Conservation (phyloP, 768 basidiomycete genomes). For the Trichaptum fuscoviolaceum region DNA sequence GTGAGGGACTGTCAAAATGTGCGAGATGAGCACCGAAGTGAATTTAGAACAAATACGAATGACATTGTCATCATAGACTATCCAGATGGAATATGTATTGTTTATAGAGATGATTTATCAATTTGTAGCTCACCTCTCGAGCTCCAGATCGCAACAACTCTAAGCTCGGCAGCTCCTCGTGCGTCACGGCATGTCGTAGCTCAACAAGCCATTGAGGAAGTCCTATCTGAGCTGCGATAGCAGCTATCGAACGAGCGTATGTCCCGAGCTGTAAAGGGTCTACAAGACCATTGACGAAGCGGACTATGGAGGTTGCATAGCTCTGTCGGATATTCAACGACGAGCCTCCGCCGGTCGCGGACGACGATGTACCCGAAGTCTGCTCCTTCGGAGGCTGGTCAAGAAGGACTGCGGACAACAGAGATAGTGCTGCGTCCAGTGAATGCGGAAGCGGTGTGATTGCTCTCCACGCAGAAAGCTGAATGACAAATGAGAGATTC, state of each 20-base stretch:
- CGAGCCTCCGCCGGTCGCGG: constrained; percentile 18
- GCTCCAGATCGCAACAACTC: constrained; percentile 73
- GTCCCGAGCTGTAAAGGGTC: constrained; percentile 88
- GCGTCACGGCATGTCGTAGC: constrained; percentile 90
- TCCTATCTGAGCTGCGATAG: constrained; percentile 81
- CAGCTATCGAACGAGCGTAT: constrained; percentile 87
- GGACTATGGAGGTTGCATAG: constrained; percentile 76
- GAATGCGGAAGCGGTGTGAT: constrained; percentile 75
- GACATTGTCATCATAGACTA: not conserved
- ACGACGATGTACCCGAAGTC: constrained; percentile 12
- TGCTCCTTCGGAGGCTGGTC: constrained; percentile 33
- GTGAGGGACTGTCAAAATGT: constrained; percentile 52
- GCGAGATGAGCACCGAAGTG: constrained; percentile 9
- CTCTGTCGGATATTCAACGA: constrained; percentile 58
- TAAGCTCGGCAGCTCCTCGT: constrained; percentile 88
- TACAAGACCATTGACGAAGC: constrained; percentile 92
- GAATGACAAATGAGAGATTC: constrained; percentile 9
- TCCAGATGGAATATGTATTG: not conserved
- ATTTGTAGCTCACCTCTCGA: not conserved
- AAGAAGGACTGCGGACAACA: constrained; percentile 55
- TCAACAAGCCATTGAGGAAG: constrained; percentile 89
- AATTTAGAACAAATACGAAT: not conserved
- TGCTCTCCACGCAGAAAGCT: constrained; percentile 81
- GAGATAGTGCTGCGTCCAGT: constrained; percentile 62
- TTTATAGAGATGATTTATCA: not conserved